These are phyloP conservation scores for Saccharata proteae DNA, from an alignment of 2,329 filamentous ascomycete species.

Conservation along the genomic window DNA sequence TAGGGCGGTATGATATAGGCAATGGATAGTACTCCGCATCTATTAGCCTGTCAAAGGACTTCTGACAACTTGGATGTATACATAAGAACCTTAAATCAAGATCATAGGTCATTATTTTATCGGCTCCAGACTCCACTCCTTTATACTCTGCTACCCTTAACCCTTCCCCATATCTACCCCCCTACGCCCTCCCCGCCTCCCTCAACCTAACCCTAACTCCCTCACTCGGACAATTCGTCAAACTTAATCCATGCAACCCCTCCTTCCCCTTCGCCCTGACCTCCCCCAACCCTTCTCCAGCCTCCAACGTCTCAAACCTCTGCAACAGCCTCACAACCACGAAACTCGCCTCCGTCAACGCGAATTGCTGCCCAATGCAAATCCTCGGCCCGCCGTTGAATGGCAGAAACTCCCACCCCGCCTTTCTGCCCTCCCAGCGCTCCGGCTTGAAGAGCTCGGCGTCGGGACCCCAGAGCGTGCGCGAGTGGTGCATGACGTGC, in stretches of 20 bases:
- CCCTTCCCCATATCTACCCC: no score
- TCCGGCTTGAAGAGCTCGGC: constrained; percentile 37
- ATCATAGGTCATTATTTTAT: no score
- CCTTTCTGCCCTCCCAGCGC: constrained; percentile 30
- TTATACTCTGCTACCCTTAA: no score
- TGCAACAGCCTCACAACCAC: constrained; percentile 11
- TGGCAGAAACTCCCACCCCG: constrained; percentile 26
- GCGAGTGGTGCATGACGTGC: constrained; percentile 39
- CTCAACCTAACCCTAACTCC: constrained; percentile 21
- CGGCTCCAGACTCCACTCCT: no score
- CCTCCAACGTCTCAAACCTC: constrained; percentile 15
- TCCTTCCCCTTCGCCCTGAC: constrained; percentile 1
- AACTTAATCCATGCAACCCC: constrained; percentile 10
- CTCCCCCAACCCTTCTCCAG: no score
- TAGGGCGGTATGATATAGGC: no score
- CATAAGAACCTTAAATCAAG: no score
- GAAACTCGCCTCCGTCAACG: constrained; percentile 12
- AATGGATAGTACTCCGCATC: no score
- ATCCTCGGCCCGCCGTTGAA: constrained; percentile 29
- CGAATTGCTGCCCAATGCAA: constrained; percentile 20
- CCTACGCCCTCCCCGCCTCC: no score
- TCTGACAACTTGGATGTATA: no score
- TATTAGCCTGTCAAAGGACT: no score
- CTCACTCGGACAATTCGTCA: constrained; percentile 20
- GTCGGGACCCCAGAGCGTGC: constrained; percentile 37